A percentile compares a stretch with the other conserved stretches of the same genome.
Evolutionary conservation across 345 rosid species (phyloP).

Genomic region (Gossypium bickii): DNA sequence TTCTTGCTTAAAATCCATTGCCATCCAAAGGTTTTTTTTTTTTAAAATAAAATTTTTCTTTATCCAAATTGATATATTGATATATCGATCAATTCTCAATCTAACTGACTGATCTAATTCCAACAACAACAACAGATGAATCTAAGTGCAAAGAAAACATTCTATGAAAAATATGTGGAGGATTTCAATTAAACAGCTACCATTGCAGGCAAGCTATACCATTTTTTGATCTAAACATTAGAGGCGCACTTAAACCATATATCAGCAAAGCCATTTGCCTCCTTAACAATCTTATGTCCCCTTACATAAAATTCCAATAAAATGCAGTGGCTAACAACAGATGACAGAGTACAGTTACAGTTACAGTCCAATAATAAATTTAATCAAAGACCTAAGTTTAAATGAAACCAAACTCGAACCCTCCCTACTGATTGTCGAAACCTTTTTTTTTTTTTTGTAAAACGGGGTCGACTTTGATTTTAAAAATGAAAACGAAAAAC

Average conservation of each 20-base stretch:
- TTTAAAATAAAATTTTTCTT: too few relatives aligned
- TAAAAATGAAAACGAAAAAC: too few relatives aligned
- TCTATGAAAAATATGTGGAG: neutral
- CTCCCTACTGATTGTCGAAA: constrained; percentile 32
- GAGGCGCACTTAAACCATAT: neutral
- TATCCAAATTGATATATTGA: too few relatives aligned
- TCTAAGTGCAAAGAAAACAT: neutral
- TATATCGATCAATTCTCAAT: too few relatives aligned
- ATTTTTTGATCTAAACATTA: neutral
- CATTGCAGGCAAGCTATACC: neutral
- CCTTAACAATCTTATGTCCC: constrained; percentile 15
- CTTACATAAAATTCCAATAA: neutral
- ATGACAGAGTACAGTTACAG: constrained; percentile 15
- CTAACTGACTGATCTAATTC: too few relatives aligned
- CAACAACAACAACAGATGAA: neutral
- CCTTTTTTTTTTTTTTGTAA: too few relatives aligned
- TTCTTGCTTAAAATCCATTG: too few relatives aligned
- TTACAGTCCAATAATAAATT: constrained; percentile 9
- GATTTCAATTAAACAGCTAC: neutral
- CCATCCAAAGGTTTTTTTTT: too few relatives aligned
- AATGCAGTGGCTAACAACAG: neutral
- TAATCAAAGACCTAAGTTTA: neutral
- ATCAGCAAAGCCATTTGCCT: neutral
- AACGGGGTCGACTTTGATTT: too few relatives aligned
- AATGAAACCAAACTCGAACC: neutral